phyloP scores from a whole-genome alignment of 768 basidiomycete genomes.

The Calocybe gangraenosa region DNA sequence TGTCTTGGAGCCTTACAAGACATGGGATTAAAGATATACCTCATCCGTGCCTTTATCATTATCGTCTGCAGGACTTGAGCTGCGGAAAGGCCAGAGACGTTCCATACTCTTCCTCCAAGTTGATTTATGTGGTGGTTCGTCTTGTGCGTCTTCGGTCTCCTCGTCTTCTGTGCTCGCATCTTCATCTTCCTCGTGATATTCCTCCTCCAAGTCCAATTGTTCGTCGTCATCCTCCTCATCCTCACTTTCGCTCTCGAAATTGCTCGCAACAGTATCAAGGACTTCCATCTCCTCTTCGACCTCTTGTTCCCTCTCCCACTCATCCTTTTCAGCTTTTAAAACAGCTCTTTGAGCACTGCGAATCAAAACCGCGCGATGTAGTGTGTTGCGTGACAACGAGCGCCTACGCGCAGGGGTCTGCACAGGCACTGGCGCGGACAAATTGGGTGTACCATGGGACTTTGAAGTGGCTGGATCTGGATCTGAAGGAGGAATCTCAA shows the following conservation, averaged over 20 bases:
- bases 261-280: slow-evolving; percentile 33
- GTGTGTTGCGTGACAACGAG: slow-evolving; percentile 40
- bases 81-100: slow-evolving; percentile 37
- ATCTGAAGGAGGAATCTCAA: slow-evolving; percentile 29
- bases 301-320: slow-evolving; percentile 46
- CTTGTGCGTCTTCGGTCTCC: slow-evolving; percentile 18
- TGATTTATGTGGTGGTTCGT: slow-evolving; percentile 29
- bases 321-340: slow-evolving; percentile 45
- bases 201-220: slow-evolving; percentile 19
- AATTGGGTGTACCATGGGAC: slow-evolving; percentile 15
- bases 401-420: slow-evolving; percentile 32
- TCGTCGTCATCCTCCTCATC: slow-evolving; percentile 14
- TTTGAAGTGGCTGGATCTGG: slow-evolving; percentile 14
- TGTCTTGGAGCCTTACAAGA: neutral
- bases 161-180: slow-evolving; percentile 21
- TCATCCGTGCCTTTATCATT: slow-evolving; percentile 20
- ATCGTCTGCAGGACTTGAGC: slow-evolving; percentile 18
- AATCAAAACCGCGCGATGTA: slow-evolving; percentile 69
- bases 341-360: slow-evolving; percentile 64
- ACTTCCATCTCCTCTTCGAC: slow-evolving; percentile 50
- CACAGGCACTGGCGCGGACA: slow-evolving; percentile 13
- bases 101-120: slow-evolving; percentile 42
- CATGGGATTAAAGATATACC: slow-evolving; percentile 11
- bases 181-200: slow-evolving; percentile 15
- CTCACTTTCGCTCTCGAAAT: slow-evolving; percentile 32